Conservation (phyloP, 305 asterid genomes). For the Plantago rigida region DNA sequence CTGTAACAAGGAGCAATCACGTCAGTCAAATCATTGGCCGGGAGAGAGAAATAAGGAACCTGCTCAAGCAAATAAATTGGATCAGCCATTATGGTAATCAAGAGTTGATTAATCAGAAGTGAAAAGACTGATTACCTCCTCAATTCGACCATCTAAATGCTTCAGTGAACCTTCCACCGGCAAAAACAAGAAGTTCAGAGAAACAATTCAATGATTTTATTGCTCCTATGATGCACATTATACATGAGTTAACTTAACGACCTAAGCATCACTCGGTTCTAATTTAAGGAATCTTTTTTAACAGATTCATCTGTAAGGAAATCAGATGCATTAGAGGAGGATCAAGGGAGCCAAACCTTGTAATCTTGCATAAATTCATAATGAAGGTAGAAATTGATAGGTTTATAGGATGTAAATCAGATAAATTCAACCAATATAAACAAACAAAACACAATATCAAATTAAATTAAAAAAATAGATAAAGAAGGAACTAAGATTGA, state of each 20-base stretch:
- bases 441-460: not conserved
- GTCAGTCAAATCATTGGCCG: constrained; percentile 92
- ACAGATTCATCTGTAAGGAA: not conserved
- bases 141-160: constrained; percentile 95
- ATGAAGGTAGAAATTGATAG: constrained; percentile 34
- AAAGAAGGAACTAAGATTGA: not conserved
- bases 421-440: constrained; percentile 20
- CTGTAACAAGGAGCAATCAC: constrained; percentile 98
- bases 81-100: constrained; percentile 31
- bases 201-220: not conserved
- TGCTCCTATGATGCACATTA: not conserved
- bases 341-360: constrained; percentile 49
- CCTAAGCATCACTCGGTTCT: not conserved
- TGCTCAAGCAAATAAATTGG: constrained; percentile 44
- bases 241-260: not conserved
- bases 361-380: constrained; percentile 98
- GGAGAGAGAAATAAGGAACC: constrained; percentile 99
- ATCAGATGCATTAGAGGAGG: constrained; percentile 10
- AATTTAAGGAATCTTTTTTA: not conserved
- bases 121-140: constrained; percentile 50
- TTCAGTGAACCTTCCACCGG: constrained; percentile 74
- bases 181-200: constrained; percentile 21
- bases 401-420: constrained; percentile 13
- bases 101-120: constrained; percentile 28
- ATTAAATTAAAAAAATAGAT: not conserved